Percentiles rank a stretch among this genome's conserved stretches.
These are phyloP conservation scores for Cyathus striatus DNA, from an alignment of 768 basidiomycete genomes.

Conservation along the genomic window DNA sequence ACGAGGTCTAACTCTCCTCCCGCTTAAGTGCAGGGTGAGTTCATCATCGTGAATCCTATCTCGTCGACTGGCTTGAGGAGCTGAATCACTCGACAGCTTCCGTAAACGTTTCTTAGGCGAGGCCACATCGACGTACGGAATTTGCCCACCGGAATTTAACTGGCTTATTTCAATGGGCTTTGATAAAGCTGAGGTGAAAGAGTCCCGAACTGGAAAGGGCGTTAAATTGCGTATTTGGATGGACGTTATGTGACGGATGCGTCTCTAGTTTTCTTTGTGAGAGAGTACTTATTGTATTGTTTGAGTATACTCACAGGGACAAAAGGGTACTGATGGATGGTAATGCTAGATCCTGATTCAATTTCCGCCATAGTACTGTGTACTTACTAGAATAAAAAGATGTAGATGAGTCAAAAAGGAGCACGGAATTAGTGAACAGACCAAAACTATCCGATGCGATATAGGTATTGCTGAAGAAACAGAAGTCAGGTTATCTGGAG, in stretches of 20 bases:
- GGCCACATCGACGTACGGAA: constrained; percentile 69
- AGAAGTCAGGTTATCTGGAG: no score
- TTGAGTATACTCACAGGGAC: no score
- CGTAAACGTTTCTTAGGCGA: constrained; percentile 54
- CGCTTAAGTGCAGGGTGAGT: constrained; percentile 15
- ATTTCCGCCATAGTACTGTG: no score
- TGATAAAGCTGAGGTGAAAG: constrained; percentile 67
- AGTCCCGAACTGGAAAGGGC: constrained; percentile 79
- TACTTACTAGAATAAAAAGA: no score
- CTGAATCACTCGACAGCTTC: constrained; percentile 56
- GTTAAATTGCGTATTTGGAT: constrained; percentile 79
- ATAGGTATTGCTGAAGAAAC: no score
- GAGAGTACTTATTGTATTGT: no score
- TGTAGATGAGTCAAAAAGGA: no score
- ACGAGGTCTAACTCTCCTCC: constrained; percentile 13
- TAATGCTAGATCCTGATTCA: no score
- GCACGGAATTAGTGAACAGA: no score
- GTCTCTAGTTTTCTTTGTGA: constrained; percentile 38
- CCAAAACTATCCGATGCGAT: no score
- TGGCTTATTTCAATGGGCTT: constrained; percentile 63
- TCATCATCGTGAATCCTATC: constrained; percentile 31
- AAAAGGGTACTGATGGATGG: no score
- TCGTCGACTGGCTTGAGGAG: constrained; percentile 42
- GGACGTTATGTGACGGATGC: constrained; percentile 67
- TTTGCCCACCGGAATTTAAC: constrained; percentile 47